phyloP scores from a whole-genome alignment of 306 rosid species.

The Pyrus communis region DNA sequence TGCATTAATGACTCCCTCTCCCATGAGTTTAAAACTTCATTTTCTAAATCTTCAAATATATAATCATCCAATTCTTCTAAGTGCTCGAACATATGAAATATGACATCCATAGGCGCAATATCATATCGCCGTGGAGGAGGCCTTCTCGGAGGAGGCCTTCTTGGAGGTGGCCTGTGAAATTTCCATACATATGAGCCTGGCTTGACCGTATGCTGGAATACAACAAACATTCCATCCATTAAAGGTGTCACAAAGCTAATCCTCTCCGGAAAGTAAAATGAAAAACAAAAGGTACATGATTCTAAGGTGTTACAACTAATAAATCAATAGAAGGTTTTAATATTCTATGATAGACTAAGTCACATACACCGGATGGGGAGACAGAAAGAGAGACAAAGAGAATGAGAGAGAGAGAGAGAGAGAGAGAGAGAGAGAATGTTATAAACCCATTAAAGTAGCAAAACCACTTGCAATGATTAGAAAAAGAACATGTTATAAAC shows the following conservation, averaged over 20 bases:
- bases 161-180: slow-evolving; percentile 45
- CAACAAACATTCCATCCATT: slow-evolving; percentile 50
- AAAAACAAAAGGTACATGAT: slow-evolving; percentile 24
- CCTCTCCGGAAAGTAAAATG: slow-evolving; percentile 28
- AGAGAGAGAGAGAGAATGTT: too few species aligned
- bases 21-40: slow-evolving; percentile 15
- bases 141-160: slow-evolving; percentile 37
- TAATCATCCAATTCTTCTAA: slow-evolving; percentile 25
- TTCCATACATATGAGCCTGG: slow-evolving; percentile 47
- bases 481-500: not conserved
- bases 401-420: not conserved
- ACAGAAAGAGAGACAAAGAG: not conserved
- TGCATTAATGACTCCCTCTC: slow-evolving; percentile 26
- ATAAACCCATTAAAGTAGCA: not conserved
- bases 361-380: not conserved
- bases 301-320: not conserved
- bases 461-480: not conserved
- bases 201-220: slow-evolving; percentile 54
- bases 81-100: slow-evolving; percentile 24
- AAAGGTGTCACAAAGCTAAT: slow-evolving; percentile 37
- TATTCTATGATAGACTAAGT: not conserved
- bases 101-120: slow-evolving; percentile 21
- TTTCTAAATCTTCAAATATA: slow-evolving; percentile 24
- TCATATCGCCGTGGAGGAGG: slow-evolving; percentile 27
- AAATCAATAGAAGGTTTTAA: not conserved